Evolutionary conservation across 495 filamentous ascomycete genomes (phyloP), one percentile per base, ranked within the genome.

Genomic region (Darksidea phi): DNA sequence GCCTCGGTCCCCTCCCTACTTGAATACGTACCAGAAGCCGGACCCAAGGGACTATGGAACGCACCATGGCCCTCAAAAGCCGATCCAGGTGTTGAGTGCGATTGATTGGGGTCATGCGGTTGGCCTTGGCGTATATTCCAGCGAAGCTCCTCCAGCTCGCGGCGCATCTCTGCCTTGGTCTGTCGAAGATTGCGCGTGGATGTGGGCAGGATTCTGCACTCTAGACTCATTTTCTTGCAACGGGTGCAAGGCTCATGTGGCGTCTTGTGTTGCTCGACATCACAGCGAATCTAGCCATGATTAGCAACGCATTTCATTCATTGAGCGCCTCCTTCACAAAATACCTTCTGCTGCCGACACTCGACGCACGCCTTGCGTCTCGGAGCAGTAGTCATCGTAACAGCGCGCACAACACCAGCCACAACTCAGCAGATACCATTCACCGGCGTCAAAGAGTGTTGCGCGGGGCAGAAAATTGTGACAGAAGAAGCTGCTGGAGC

Each of bases 281-380:
- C 58, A 34, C 64, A 67, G 12, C 64, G 64, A 17, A 63, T 63
- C 64, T 67, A 21, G 8, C 50, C 6, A 51, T 21, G 34, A 37
- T 20, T 43, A 15, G 13, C 41, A 6, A 26, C 13, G 25, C 1
- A 15, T 24, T 21, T 47, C 15, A 2, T 32, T 32, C 36, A 41
- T 23, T 11, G 37, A 56, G 37, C 2, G 7, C 5, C 32, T 3
- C 15, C 13, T 2, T 5, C 32, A n/a, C 24, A 23, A 6, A 4
- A 1, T 57, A 63, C 64, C 64, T 67, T 67, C 36, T 67, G 64
- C 26, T 67, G 64, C 21, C 64, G 32, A 24, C 64, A 67, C 37
- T 67, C 64, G 0, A 63, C 59, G 32, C 64, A 67, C 10, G 64
- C 64, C 32, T 63, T 67, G 11, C 59, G 47, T 28, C 64, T 34